Evolutionary conservation across 306 rosid species (phyloP), one percentile per base, ranked within the genome.

Genomic region (Ammopiptanthus mongolicus): DNA sequence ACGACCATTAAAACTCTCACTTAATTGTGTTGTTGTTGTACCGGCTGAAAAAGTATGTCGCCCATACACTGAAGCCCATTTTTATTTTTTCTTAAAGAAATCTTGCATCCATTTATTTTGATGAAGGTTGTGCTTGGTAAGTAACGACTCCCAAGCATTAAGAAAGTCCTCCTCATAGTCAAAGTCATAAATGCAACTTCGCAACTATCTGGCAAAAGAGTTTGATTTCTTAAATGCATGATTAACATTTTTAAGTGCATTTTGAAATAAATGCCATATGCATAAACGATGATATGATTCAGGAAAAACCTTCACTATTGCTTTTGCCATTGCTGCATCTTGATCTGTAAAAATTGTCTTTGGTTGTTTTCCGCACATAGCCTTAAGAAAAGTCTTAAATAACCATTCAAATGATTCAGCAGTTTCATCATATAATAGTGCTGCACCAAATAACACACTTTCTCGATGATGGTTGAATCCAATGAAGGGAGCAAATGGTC

Each of bases 71-170:
- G 7, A 64, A 18, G 56, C 56, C 56, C 15, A 65, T 65, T 65
- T 29, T n/a, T n/a, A n/a, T n/a, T n/a, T n/a, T n/a, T n/a, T n/a
- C n/a, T n/a, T n/a, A n/a, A n/a, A n/a, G n/a, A n/a, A n/a, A n/a
- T n/a, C n/a, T n/a, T n/a, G n/a, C n/a, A 69, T 69, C 75, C 63
- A 51, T 18, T 18, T 51, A 33, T 51, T 69, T 31, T 69, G 18
- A 6, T 10, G 33, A 51, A 69, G 62, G 21, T 18, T 18, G 1
- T 69, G 14, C 3, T 69, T 68, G 6, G 33, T 14, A 51, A 69
- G 63, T 2, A 69, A 18, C 17, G 63, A 33, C 3, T 33, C 5
- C 36, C 13, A 71, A 53, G 53, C 9, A 0, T 41, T 13, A 11
- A 65, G 19, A 65, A 41, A 42, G 31, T 42, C 11, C 11, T 41